Conservation (phyloP, 768 basidiomycete species). For the Mycena floridula region DNA sequence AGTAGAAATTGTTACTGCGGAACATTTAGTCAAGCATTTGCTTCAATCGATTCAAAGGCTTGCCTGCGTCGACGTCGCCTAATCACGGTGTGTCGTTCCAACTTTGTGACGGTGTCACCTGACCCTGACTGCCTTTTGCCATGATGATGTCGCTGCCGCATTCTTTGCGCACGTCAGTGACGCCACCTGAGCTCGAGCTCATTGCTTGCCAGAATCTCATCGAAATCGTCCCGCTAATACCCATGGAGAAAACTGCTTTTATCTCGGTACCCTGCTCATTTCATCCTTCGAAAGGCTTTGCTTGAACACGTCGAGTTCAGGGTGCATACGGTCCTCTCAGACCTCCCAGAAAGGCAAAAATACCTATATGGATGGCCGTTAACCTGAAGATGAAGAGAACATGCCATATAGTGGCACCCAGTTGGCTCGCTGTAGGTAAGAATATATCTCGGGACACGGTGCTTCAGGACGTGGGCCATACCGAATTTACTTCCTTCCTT, state of each 20-base stretch:
- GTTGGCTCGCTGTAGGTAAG: conserved; percentile 85
- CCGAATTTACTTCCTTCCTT: no score
- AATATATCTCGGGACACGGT: conserved; percentile 9
- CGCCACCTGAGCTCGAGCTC: conserved; percentile 83
- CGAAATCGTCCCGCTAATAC: conserved; percentile 82
- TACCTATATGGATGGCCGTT: conserved; percentile 96
- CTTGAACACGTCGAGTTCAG: conserved; percentile 34
- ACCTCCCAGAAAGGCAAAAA: conserved; percentile 75
- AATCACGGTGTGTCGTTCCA: no score
- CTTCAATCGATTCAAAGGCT: not conserved
- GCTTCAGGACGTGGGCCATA: no score
- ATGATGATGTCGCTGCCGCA: conserved; percentile 84
- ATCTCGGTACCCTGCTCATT: conserved; percentile 60
- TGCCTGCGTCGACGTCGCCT: no score
- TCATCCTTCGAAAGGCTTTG: no score
- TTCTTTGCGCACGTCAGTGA: conserved; percentile 62
- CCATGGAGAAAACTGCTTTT: conserved; percentile 88
- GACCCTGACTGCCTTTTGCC: not conserved
- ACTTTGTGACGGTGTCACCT: no score
- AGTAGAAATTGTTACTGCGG: conserved; percentile 10
- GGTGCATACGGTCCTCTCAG: conserved; percentile 90
- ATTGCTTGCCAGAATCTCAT: conserved; percentile 80
- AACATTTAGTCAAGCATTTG: no score
- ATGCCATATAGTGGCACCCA: conserved; percentile 86
- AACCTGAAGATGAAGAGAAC: conserved; percentile 93